Conservation (phyloP, 805 yeast species). For the Metschnikowia arizonensis region DNA sequence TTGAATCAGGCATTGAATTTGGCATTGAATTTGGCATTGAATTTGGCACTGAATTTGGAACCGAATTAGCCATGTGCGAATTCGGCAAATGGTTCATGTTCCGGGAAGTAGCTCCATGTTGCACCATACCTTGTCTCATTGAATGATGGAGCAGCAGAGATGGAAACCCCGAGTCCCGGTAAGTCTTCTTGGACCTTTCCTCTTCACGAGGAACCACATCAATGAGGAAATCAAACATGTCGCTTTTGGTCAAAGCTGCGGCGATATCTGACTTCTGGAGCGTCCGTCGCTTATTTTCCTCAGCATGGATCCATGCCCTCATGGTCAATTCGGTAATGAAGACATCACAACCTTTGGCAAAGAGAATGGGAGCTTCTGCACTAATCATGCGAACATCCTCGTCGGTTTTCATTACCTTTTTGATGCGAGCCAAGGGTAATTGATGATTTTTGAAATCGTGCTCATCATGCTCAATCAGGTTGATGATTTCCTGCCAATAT, state of each 20-base stretch:
- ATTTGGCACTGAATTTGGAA: not conserved
- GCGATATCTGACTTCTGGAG: slow-evolving; percentile 92
- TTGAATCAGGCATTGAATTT: not conserved
- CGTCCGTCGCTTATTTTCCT: slow-evolving; percentile 91
- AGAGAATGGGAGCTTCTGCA: slow-evolving; percentile 96
- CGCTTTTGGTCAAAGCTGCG: slow-evolving; percentile 88
- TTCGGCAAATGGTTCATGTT: not conserved
- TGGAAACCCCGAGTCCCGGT: slow-evolving; percentile 23
- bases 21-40: not conserved
- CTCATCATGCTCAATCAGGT: slow-evolving; percentile 80
- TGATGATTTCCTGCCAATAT: slow-evolving; percentile 97
- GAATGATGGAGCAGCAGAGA: slow-evolving; percentile 13
- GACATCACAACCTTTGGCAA: slow-evolving; percentile 97
- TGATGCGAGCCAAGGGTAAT: slow-evolving; percentile 91
- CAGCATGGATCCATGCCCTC: slow-evolving; percentile 99
- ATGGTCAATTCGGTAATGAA: slow-evolving; percentile 95
- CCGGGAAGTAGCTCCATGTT: not conserved
- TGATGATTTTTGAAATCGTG: slow-evolving; percentile 94
- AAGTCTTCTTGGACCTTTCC: slow-evolving; percentile 50
- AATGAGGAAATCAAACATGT: slow-evolving; percentile 95
- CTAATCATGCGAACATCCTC: slow-evolving; percentile 96
- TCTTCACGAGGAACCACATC: slow-evolving; percentile 94
- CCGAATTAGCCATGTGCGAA: not conserved
- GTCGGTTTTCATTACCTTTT: slow-evolving; percentile 96
- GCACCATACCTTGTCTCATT: slow-evolving; percentile 13